Conservation (phyloP, 2,329 filamentous ascomycete genomes). For the Talaromyces piceae region DNA sequence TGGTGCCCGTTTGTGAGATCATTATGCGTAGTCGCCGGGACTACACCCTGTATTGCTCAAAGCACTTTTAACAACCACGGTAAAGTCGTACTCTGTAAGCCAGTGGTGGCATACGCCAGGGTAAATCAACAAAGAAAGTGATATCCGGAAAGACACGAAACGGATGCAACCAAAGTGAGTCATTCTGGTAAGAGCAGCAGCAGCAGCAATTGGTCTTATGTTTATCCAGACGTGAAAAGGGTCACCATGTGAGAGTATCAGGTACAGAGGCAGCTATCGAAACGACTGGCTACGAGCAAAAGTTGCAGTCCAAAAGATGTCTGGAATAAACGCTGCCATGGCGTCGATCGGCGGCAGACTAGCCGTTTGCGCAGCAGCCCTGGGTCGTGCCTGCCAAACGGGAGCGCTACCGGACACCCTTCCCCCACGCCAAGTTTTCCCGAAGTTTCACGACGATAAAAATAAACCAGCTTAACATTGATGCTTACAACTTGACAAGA, state of each 20-base stretch:
- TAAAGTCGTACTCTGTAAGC: background rate
- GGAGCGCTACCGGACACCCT: background rate
- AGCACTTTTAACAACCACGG: background rate
- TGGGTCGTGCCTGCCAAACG: conserved; percentile 2
- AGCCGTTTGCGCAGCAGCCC: background rate
- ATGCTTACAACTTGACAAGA: background rate
- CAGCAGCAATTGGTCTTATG: no score
- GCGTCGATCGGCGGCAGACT: background rate
- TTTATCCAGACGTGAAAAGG: no score
- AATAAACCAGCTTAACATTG: background rate
- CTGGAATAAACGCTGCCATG: background rate
- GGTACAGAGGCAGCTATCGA: background rate
- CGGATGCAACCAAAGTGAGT: background rate
- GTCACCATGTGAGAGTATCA: background rate
- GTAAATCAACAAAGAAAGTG: background rate
- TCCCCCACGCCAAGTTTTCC: background rate
- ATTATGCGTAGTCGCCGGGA: background rate
- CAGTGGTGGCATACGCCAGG: background rate
- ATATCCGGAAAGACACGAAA: background rate
- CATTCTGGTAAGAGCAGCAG: no score
- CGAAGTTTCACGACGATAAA: background rate
- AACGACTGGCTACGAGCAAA: conserved; percentile 1
- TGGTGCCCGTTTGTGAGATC: background rate
- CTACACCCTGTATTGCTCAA: background rate
- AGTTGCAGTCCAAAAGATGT: background rate